A percentile compares a stretch with the other conserved stretches of the same genome.
phyloP scores from a whole-genome alignment of 202 grass and related monocot species.

The Panicum virgatum region DNA sequence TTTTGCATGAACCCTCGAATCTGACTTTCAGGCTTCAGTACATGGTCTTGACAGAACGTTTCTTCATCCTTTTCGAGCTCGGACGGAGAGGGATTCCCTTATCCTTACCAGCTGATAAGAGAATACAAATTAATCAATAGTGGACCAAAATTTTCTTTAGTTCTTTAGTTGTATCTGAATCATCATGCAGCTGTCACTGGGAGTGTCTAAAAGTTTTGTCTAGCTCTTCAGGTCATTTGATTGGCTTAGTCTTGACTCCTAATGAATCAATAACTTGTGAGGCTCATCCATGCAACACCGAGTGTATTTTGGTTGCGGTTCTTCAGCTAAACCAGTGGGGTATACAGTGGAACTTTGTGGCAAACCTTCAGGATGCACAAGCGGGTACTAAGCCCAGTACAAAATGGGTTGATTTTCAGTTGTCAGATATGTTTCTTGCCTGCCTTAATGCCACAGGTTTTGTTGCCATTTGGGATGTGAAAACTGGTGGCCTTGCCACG shows the following conservation, averaged over 20 bases:
- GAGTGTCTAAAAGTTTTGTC: conserved; percentile 73
- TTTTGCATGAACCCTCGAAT: no score
- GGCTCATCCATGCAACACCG: conserved; percentile 41
- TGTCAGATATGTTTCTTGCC: conserved; percentile 78
- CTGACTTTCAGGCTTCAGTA: no score
- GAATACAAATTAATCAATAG: no score
- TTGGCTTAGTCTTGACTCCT: conserved; percentile 61
- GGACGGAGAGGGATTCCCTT: no score
- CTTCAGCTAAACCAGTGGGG: conserved; percentile 70
- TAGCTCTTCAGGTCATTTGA: conserved; percentile 71
- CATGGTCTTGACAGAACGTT: no score
- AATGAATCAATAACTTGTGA: conserved; percentile 42
- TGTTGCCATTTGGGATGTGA: conserved; percentile 65
- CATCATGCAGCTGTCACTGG: conserved; percentile 54
- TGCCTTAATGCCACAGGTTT: conserved; percentile 63
- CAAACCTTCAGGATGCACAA: conserved; percentile 55
- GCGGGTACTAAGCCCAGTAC: conserved; percentile 30
- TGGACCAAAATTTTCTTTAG: conserved; percentile 23
- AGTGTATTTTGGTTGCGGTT: conserved; percentile 51
- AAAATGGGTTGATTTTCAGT: conserved; percentile 75
- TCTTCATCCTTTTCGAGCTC: no score
- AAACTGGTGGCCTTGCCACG: conserved; percentile 45
- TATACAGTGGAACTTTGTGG: conserved; percentile 73
- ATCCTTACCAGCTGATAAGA: no score
- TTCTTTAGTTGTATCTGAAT: conserved; percentile 42